Conservation (phyloP, 306 rosid species). For the Cicer judaicum region DNA sequence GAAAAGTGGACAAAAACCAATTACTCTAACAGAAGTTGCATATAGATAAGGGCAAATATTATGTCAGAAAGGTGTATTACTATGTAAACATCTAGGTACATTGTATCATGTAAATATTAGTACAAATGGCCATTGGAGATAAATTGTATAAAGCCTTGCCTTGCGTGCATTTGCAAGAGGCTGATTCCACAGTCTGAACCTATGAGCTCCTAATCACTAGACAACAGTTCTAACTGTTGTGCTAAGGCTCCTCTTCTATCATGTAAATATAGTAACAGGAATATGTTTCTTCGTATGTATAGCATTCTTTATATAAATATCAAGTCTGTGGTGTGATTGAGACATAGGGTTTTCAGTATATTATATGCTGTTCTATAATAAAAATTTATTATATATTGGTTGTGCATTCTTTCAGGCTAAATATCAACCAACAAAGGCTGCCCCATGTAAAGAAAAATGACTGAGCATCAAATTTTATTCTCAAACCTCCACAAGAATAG, state of each 20-base stretch:
- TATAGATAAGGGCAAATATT: conserved; percentile 11
- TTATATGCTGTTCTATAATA: background rate
- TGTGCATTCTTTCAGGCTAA: conserved; percentile 10
- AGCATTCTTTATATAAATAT: background rate
- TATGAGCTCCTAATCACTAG: background rate
- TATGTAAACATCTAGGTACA: background rate
- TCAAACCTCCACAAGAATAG: background rate
- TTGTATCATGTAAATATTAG: background rate
- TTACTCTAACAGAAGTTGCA: conserved; percentile 37
- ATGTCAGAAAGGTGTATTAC: background rate
- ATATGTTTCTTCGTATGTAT: background rate
- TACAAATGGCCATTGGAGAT: background rate
- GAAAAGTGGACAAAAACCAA: conserved; percentile 29
- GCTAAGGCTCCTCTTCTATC: background rate
- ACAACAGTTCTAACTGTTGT: background rate
- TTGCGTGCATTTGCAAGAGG: background rate
- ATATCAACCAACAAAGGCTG: background rate
- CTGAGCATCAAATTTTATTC: background rate
- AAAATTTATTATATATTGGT: background rate
- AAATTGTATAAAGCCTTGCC: background rate
- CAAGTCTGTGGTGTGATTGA: background rate
- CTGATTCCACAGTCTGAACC: conserved; percentile 3
- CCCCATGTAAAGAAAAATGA: background rate
- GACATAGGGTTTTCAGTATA: conserved; percentile 13
- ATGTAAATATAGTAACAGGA: background rate